Evolutionary conservation across 139 green algal genomes (phyloP), one percentile per base, ranked within the genome.

Genomic region (Haematococcus sp.): DNA sequence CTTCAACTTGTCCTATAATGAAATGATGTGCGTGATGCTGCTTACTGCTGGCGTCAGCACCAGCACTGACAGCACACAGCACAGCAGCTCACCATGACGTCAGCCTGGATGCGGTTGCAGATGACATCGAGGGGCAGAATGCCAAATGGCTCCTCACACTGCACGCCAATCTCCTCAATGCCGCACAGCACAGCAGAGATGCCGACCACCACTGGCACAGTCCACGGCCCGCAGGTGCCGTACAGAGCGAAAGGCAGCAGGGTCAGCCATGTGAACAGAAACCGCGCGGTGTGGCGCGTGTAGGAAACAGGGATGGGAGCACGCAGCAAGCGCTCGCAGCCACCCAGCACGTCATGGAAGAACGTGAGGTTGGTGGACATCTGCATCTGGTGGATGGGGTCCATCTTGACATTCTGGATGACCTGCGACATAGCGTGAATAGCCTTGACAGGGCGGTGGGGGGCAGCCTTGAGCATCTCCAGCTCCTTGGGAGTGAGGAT

Each of bases 261-360:
- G 25, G 83, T 61, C 51, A 97, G 91, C 87, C 86, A 94, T 17
- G 93, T 69, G 67, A 94, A 83, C 54, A 94, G 76, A 76, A 88
- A 89, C 27, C 82, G 75, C 2, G 79, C 77, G 2, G 79, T 61
- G 52, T 61, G n/a, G n/a, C 61, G 58, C n/a, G 73, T 80, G 73
- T 77, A 84, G 0, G 79, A 84, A 9, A 84, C 78, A 3, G 91
- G 91, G 72, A 95, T 94, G 65, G 92, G 91, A 1, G 90, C 94
- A 66, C 78, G 84, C 65, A 94, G 74, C 56, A 97, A 84, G 31
- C 92, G 83, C 83, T 88, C 89, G 76, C 84, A 90, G 43, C 59
- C 73, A 43, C 89, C 89, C 11, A 89, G 70, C 20, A 81, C 70
- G 69, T 93, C 91, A 60, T 91, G 82, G 64, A 93, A 93, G 73